Base-by-base conservation (phyloP, 179 eudicot genomes). In the Beta macrorhiza region DNA sequence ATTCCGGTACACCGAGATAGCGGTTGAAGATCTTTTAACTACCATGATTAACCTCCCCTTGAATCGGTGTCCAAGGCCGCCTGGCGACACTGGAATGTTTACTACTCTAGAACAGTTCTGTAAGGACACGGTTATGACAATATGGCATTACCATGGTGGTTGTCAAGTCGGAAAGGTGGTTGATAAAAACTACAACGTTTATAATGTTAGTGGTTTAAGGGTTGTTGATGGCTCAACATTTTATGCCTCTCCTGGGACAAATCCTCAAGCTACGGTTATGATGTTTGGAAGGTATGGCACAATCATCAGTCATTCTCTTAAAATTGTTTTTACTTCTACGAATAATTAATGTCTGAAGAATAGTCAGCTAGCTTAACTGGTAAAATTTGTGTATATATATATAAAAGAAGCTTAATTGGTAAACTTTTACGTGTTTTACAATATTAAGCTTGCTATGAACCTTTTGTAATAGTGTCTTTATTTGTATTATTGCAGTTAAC, bases 31-130 rank as follows among this genome's bases (percentile, higher is more conserved):
- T 12, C 84, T 88, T 1, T 72, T 90, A 19, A 37, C 82, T 53
- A 56, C 83, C 17, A 92, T 87, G 91, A 45, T 88, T 2, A 57
- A 72, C 45, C 47, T 85, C 8, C 96, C 93, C 3, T 25, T 85
- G 3, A 93, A 93, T 78, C 57, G 85, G 77, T 62, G 88, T 59
- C 89, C 84, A 0, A 85, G 80, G 78, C 85, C 5, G 47, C 45
- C 76, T 44, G 32, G 59, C 4, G 77, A 77, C 77, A 59, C 72
- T 22, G 80, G 9, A 1, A 2, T 7, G 12, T 77, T 77, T 10
- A 65, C 84, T 0, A 29, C 72, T 22, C 76, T 84, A 4, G 72
- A 61, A 15, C 77, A 80, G 29, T 84, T 51, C 47, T 84, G 86
- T 25, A 77, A 84, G 71, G 75, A 84, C 15, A 84, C 81, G 2